Conservation (phyloP, 1,284 basidiomycete species). For the Naganishia sp. region DNA sequence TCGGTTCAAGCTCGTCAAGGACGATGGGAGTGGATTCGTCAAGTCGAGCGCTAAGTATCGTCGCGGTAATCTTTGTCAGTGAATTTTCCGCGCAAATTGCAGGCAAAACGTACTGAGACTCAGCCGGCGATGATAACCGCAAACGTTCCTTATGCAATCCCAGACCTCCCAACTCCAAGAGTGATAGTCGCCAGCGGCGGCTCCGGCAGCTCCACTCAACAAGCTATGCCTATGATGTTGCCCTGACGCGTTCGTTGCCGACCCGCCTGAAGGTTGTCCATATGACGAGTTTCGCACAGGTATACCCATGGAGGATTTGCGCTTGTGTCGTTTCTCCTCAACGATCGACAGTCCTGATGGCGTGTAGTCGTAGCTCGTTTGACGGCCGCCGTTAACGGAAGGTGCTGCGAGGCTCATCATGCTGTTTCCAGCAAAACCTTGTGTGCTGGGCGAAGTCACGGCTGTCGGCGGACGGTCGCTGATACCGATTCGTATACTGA, state of each 20-base stretch:
- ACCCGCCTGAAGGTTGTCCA: constrained; percentile 44
- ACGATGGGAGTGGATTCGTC: constrained; percentile 76
- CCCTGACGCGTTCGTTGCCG: constrained; percentile 31
- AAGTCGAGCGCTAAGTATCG: constrained; percentile 75
- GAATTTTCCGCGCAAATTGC: background rate
- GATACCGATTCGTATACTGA: constrained; percentile 80
- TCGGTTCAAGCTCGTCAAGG: constrained; percentile 68
- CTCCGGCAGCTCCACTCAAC: constrained; percentile 28
- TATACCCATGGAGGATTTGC: constrained; percentile 43
- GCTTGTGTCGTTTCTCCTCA: constrained; percentile 43
- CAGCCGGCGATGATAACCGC: constrained; percentile 79
- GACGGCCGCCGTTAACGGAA: background rate
- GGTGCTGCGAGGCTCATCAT: constrained; percentile 25
- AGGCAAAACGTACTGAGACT: constrained; percentile 67
- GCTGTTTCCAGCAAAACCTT: constrained; percentile 17
- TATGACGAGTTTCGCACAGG: constrained; percentile 38
- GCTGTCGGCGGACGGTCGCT: constrained; percentile 60
- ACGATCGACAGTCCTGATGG: constrained; percentile 20
- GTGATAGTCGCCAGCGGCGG: constrained; percentile 64
- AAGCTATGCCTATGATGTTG: constrained; percentile 34
- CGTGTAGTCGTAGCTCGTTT: constrained; percentile 21
- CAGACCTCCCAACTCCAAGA: constrained; percentile 92
- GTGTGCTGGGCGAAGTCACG: constrained; percentile 5
- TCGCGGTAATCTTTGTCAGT: background rate
- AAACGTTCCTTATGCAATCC: constrained; percentile 87